Base-by-base conservation (phyloP, 2,329 filamentous ascomycete genomes). In the Chaetothyriales sp. region DNA sequence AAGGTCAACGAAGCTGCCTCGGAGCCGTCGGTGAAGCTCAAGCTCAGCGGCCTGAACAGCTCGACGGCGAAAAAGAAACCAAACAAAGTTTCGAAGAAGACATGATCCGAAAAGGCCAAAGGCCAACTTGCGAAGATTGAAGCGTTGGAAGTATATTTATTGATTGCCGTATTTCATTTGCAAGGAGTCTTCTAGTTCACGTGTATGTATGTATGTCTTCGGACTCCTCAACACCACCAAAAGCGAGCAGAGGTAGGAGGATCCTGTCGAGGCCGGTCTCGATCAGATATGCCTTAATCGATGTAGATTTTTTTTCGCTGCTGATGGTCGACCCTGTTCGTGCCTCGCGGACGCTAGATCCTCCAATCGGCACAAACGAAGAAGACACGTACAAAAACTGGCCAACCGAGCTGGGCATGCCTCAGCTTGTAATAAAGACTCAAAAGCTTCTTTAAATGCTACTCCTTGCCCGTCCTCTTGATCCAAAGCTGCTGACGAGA, bases 11-110 rank as follows among this genome's bases (percentile, higher is more conserved):
- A 56, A 29, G 53, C 54, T 10, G 56, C 57, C 46, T 50, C 37
- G 9, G 59, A 61, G 51, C 54, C 56, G 25, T 47, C 48, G 22
- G 53, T 59, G 50, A 61, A 60, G 50, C 55, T 60, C 47, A 61
- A 61, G 45, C 29, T 61, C 37, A 58, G 56, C 44, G 47, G 43
- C 46, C 44, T 19, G 52, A 28, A 43, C 9, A 43, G 19, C 33
- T 40, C 33, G 10, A 40, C 33, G 33, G 33, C 33, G 10, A 40
- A 40, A 40, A 40, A 40, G 33, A 40, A 40, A 40, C 33, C 33
- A 40, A 40, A 15, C 10, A 40, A 40, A 15, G 9, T 15, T 10
- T 40, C 33, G 33, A 40, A 40, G 33, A 40, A 40, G 15, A 13
- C 10, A 10, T 40, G 33, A 40, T 10, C 33, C 15, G 33, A 13